Percentiles rank a stretch among this genome's conserved stretches.
Conservation (phyloP, 1,139 yeast genomes). For the Nakaseomyces nivariensis region DNA sequence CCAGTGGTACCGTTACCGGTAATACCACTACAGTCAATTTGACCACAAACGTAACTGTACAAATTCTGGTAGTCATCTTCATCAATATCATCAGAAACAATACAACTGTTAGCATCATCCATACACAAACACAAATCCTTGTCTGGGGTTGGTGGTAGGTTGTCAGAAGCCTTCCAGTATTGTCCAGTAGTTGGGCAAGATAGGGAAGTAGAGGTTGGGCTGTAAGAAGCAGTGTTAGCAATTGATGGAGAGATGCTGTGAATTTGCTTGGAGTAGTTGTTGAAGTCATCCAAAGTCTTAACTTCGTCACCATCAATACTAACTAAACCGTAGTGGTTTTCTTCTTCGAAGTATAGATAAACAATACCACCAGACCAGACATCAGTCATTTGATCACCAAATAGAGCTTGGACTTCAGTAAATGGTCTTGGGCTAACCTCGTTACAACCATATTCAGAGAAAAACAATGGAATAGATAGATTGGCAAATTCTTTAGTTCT, state of each 20-base stretch:
- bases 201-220: slow-evolving; percentile 38
- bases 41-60: slow-evolving; percentile 47
- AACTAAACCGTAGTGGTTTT: slow-evolving; percentile 67
- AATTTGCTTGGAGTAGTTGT: slow-evolving; percentile 42
- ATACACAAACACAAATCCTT: slow-evolving; percentile 53
- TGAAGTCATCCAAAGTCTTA: slow-evolving; percentile 51
- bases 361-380: slow-evolving; percentile 88
- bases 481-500: slow-evolving; percentile 64
- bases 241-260: slow-evolving; percentile 49
- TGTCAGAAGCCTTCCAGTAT: slow-evolving; percentile 54
- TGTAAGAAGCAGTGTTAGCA: slow-evolving; percentile 41
- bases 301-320: slow-evolving; percentile 42
- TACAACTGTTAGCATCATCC: slow-evolving; percentile 42
- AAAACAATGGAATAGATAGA: slow-evolving; percentile 60
- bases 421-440: slow-evolving; percentile 51
- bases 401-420: slow-evolving; percentile 59
- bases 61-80: slow-evolving; percentile 46
- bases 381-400: slow-evolving; percentile 54
- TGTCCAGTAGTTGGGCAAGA: slow-evolving; percentile 44
- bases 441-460: slow-evolving; percentile 79
- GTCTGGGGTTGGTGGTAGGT: slow-evolving; percentile 70
- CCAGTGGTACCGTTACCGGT: slow-evolving; percentile 51
- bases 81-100: slow-evolving; percentile 41
- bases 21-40: slow-evolving; percentile 45
- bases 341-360: slow-evolving; percentile 72